Evolutionary conservation across 2,329 filamentous ascomycete species (phyloP), one percentile per base, ranked within the genome.

Genomic region (Catunica adiposa): DNA sequence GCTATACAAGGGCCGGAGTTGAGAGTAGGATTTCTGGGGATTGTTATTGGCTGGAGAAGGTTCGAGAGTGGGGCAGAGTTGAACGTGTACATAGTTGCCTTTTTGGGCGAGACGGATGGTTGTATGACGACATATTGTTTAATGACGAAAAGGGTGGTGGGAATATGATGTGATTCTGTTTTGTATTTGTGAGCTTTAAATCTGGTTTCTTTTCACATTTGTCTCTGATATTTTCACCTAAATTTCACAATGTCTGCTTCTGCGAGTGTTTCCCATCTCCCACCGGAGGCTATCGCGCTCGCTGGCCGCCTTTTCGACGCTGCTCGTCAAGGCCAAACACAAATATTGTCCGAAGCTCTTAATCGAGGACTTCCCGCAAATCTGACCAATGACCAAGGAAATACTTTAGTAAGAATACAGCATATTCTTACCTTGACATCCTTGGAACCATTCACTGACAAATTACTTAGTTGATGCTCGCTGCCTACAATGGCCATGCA

Each of bases 321-420:
- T 26, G 82, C 83, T 1, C 75, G 83, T 31, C 64, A 67, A 22
- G 83, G 83, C 56, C 69, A 82, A 51, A 70, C 75, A 1, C 64
- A 74, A 3, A 66, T 78, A 11, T 77, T 88, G n/a, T 64, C 73
- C 44, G 75, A 82, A 65, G 83, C 83, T 51, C 66, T 88, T 38
- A 71, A 73, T 1, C 79, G 78, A 1, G 83, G 84, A 1, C 69
- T 87, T 25, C 83, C 83, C 0, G 70, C 77, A 1, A 86, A 86
- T 62, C 71, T 87, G 66, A 85, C 82, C 22, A 86, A 87, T 62
- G 76, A 83, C 52, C 82, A 84, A 60, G 84, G 83, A 51, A 83
- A 88, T 64, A 84, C 77, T n/a, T 66, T 87, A 59, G 77, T 80
- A 70, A 46, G 71, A 61, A 31, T 9, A 26, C 14, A 17, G 37